These are phyloP conservation scores for Periconia digitata DNA, from an alignment of 2,329 filamentous ascomycete species.

Conservation along the genomic window DNA sequence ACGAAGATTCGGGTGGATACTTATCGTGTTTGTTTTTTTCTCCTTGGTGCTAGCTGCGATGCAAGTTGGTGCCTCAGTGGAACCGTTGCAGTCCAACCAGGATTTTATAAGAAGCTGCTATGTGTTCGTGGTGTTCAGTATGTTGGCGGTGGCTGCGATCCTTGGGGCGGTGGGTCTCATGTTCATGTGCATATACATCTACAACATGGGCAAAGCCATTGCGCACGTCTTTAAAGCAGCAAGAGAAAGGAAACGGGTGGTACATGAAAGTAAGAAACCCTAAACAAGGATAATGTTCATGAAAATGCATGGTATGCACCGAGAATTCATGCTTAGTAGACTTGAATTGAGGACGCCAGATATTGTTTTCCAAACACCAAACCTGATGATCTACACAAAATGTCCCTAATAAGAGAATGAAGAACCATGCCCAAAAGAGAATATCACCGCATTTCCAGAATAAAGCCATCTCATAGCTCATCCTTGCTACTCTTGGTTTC, in stretches of 20 bases:
- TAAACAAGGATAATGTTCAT: too few species aligned
- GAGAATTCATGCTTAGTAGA: too few species aligned
- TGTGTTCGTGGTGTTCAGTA: slow-evolving; percentile 40
- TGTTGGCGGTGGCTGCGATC: slow-evolving; percentile 33
- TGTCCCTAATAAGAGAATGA: not conserved
- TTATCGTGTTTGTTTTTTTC: slow-evolving; percentile 43
- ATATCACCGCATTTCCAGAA: not conserved
- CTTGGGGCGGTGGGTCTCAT: slow-evolving; percentile 24
- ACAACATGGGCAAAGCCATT: slow-evolving; percentile 41
- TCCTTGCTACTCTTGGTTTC: slow-evolving; percentile 15
- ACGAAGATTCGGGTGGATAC: slow-evolving; percentile 41
- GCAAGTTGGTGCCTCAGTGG: slow-evolving; percentile 38
- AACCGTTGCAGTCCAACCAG: slow-evolving; percentile 22
- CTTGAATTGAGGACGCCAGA: not conserved
- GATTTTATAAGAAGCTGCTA: slow-evolving; percentile 31
- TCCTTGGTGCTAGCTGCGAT: slow-evolving; percentile 40
- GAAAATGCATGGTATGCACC: too few species aligned
- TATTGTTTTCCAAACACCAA: not conserved
- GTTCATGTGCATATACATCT: slow-evolving; percentile 38
- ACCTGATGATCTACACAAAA: not conserved
- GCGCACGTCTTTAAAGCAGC: slow-evolving; percentile 33
- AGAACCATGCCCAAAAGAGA: not conserved
- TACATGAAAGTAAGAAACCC: slow-evolving; percentile 1
- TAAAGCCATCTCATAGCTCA: slow-evolving; percentile 22
- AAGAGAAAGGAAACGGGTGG: slow-evolving; percentile 4